Evolutionary conservation across 1,284 basidiomycete species (phyloP).

Genomic region (Apiotrichum gamsii): DNA sequence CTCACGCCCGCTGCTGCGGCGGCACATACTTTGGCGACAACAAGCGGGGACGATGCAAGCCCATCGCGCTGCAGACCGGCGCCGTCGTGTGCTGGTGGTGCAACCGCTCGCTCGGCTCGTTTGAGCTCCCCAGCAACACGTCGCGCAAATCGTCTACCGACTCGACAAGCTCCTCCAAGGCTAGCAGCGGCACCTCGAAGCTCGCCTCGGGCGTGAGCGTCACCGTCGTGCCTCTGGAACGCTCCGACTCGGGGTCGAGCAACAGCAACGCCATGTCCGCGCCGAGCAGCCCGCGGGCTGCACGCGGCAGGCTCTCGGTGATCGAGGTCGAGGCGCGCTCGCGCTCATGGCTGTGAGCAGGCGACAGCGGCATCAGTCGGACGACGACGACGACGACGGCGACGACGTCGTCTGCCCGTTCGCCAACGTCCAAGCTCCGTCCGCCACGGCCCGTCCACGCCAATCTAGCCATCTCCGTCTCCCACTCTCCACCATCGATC

Average conservation of each 20-base stretch:
- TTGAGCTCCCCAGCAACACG: neutral
- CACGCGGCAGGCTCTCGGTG: too few relatives aligned
- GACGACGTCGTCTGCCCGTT: neutral
- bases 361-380: too few relatives aligned
- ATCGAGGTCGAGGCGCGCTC: too few relatives aligned
- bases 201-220: too few relatives aligned
- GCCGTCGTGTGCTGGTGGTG: conserved; percentile 4
- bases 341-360: too few relatives aligned
- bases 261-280: too few relatives aligned
- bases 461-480: neutral
- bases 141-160: neutral
- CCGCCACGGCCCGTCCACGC: neutral
- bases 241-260: too few relatives aligned
- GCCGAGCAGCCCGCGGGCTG: too few relatives aligned
- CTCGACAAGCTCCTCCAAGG: neutral
- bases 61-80: conserved; percentile 1
- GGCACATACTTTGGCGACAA: too few relatives aligned
- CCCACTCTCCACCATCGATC: neutral
- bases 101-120: conserved; percentile 1
- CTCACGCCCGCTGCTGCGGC: too few relatives aligned
- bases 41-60: conserved; percentile 3
- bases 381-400: neutral
- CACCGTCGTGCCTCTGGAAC: too few relatives aligned
- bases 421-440: neutral
- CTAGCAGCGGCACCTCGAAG: too few relatives aligned